phyloP scores from a whole-genome alignment of 2,329 filamentous ascomycete genomes.

The Curvularia hawaiiensis region DNA sequence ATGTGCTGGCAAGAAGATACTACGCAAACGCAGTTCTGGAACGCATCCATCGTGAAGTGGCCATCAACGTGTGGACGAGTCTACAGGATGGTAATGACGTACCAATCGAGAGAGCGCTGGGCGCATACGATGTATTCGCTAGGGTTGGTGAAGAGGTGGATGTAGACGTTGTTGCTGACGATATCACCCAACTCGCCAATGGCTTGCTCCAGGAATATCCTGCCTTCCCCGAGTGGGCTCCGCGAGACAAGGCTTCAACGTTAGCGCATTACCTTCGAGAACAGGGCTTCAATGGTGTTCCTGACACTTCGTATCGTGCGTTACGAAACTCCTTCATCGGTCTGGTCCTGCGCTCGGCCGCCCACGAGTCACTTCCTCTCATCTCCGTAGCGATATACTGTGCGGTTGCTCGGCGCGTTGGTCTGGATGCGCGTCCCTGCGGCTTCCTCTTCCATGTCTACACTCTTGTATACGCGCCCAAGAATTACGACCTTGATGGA shows the following conservation, averaged over 20 bases:
- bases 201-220: conserved; percentile 61
- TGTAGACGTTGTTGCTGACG: conserved; percentile 64
- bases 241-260: conserved; percentile 69
- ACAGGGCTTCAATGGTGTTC: conserved; percentile 72
- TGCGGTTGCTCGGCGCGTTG: conserved; percentile 74
- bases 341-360: conserved; percentile 72
- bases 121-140: conserved; percentile 89
- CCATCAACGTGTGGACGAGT: conserved; percentile 76
- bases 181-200: conserved; percentile 67
- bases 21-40: conserved; percentile 76
- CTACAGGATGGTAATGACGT: conserved; percentile 58
- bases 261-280: conserved; percentile 72
- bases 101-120: conserved; percentile 74
- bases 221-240: conserved; percentile 61
- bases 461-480: conserved; percentile 70
- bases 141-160: conserved; percentile 75
- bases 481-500: conserved; percentile 60
- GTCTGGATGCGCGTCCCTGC: conserved; percentile 77
- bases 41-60: conserved; percentile 79
- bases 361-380: conserved; percentile 81
- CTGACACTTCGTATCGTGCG: conserved; percentile 75
- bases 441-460: conserved; percentile 87
- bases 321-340: conserved; percentile 89
- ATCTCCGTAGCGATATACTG: conserved; percentile 89
- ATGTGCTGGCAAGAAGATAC: conserved; percentile 79